A percentile compares a stretch with the other conserved stretches of the same genome.
Evolutionary conservation across 345 rosid genomes (phyloP).

Genomic region (Turritis glabra): DNA sequence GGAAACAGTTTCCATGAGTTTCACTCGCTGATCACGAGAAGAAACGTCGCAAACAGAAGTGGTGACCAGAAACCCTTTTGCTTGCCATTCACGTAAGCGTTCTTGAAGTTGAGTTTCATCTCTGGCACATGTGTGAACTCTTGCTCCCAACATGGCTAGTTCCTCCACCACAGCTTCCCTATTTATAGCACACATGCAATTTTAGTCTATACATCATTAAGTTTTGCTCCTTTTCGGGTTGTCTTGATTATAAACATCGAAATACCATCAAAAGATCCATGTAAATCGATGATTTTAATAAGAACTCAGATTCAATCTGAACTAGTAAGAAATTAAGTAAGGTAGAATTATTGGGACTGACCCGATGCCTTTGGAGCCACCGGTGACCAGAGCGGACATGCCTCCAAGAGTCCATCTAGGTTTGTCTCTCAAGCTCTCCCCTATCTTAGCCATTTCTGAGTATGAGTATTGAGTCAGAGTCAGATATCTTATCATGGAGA

Average conservation of each 20-base stretch:
- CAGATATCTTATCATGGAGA: neutral
- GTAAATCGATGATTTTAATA: neutral
- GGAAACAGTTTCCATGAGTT: slow-evolving; percentile 39
- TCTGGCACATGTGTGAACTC: slow-evolving; percentile 35
- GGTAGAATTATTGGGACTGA: neutral
- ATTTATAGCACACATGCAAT: neutral
- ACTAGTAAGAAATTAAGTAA: neutral
- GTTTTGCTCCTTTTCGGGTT: neutral
- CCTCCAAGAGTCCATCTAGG: slow-evolving; percentile 32
- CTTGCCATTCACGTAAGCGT: slow-evolving; percentile 32
- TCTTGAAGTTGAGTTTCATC: slow-evolving; percentile 32
- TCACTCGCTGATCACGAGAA: slow-evolving; percentile 24
- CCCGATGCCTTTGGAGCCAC: slow-evolving; percentile 34
- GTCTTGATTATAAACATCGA: neutral
- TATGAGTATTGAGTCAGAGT: neutral
- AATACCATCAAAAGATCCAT: neutral
- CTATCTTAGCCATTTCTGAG: neutral
- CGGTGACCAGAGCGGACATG: slow-evolving; percentile 37
- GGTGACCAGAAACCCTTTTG: slow-evolving; percentile 27
- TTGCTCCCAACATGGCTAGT: slow-evolving; percentile 33
- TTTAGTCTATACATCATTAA: neutral
- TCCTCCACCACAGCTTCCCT: slow-evolving; percentile 39
- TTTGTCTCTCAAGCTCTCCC: slow-evolving; percentile 3
- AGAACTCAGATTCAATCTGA: neutral
- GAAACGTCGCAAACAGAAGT: slow-evolving; percentile 31